These are phyloP conservation scores for Periconia sp. DNA, from an alignment of 2,329 filamentous ascomycete genomes.

Conservation along the genomic window DNA sequence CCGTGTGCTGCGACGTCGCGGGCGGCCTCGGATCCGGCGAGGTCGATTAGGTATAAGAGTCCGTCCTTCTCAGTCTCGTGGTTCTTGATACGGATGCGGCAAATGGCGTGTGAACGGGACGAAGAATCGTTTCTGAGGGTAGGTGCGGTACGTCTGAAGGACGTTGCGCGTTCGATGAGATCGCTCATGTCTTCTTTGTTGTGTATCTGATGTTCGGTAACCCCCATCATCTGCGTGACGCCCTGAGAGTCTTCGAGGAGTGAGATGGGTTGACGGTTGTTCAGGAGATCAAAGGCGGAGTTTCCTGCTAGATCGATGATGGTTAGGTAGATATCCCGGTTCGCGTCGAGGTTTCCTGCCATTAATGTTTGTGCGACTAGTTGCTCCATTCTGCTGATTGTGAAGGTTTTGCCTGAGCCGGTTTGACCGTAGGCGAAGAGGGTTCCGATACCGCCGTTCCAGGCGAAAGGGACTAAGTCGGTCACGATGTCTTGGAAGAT, in stretches of 20 bases:
- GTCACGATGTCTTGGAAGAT: conserved; percentile 48
- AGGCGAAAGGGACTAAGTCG: conserved; percentile 50
- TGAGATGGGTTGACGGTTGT: conserved; percentile 45
- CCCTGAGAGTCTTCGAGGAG: conserved; percentile 53
- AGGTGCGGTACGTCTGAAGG: conserved; percentile 46
- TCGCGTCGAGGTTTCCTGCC: conserved; percentile 15
- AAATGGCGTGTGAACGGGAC: conserved; percentile 54
- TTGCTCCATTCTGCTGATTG: conserved; percentile 51
- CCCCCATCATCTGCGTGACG: conserved; percentile 47
- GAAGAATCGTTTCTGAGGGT: conserved; percentile 53
- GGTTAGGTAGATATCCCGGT: conserved; percentile 39
- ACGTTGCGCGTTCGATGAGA: conserved; percentile 42
- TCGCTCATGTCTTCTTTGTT: conserved; percentile 30
- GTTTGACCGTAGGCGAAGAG: conserved; percentile 93
- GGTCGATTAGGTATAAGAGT: conserved; percentile 51
- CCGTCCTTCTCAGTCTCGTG: conserved; percentile 42
- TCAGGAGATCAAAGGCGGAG: conserved; percentile 34
- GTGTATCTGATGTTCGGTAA: conserved; percentile 42
- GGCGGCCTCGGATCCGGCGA: conserved; percentile 54
- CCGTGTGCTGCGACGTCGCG: conserved; percentile 47
- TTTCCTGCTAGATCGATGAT: conserved; percentile 44
- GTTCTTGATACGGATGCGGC: conserved; percentile 49
- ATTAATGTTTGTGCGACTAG: conserved; percentile 45
- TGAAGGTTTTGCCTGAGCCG: conserved; percentile 95
- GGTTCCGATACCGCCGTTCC: conserved; percentile 53